These are phyloP conservation scores for Gnomoniopsis smithogilvyi DNA, from an alignment of 2,329 filamentous ascomycete species.

Conservation along the genomic window DNA sequence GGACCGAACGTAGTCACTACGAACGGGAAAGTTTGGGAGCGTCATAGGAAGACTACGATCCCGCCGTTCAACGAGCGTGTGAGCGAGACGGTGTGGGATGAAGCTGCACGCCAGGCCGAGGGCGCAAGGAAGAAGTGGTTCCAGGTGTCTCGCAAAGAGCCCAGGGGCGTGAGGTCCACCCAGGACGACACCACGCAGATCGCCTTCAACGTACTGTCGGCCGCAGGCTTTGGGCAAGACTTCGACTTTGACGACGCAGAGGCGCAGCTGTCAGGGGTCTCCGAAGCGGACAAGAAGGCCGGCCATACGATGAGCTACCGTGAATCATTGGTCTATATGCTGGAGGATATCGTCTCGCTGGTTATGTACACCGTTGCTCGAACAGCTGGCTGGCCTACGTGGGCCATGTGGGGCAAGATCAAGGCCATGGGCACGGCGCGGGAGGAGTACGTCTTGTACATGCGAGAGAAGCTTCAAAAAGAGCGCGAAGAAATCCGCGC, in stretches of 20 bases:
- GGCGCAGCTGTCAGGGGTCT: neutral
- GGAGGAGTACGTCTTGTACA: neutral
- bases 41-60: neutral
- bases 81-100: conserved; percentile 3
- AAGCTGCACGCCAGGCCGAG: neutral
- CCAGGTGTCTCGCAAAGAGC: neutral
- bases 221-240: neutral
- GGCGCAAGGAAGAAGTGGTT: neutral
- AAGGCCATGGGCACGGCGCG: neutral
- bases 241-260: neutral
- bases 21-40: conserved; percentile 2
- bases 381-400: neutral
- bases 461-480: neutral
- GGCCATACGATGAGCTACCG: neutral
- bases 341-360: neutral
- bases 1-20: conserved; percentile 1
- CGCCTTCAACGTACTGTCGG: conserved; percentile 2
- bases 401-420: neutral
- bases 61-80: conserved; percentile 8
- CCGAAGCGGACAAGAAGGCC: neutral
- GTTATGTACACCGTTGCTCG: neutral
- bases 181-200: conserved; percentile 1
- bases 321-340: neutral
- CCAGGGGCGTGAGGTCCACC: neutral
- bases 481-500: neutral